phyloP scores from a whole-genome alignment of 305 asterid species.

The Rubia balearica region DNA sequence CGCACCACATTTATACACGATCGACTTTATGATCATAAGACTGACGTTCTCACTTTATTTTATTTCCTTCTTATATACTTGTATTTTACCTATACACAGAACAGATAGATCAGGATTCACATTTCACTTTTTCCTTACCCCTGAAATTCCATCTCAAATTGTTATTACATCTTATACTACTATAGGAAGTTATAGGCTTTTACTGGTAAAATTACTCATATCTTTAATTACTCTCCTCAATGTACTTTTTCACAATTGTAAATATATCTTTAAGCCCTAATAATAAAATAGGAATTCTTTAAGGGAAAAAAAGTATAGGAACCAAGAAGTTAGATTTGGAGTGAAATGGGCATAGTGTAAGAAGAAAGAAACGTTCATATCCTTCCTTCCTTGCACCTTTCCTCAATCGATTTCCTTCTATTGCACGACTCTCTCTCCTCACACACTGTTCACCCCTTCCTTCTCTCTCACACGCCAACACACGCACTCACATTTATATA shows the following conservation, averaged over 20 bases:
- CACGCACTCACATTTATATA: neutral
- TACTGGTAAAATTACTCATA: too few relatives aligned
- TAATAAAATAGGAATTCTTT: neutral
- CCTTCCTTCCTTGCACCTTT: constrained; percentile 18
- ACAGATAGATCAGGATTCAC: too few relatives aligned
- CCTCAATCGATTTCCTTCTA: constrained; percentile 40
- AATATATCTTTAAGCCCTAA: neutral
- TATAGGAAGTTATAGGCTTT: too few relatives aligned
- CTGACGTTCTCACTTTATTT: too few relatives aligned
- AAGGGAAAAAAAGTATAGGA: neutral
- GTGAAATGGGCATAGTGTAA: constrained; percentile 24
- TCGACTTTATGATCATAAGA: too few relatives aligned
- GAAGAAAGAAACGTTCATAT: constrained; percentile 29
- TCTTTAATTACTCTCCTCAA: too few relatives aligned
- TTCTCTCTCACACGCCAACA: neutral
- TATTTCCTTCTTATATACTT: too few relatives aligned
- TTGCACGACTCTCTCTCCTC: constrained; percentile 45
- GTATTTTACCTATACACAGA: too few relatives aligned
- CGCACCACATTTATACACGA: too few relatives aligned
- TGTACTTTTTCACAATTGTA: neutral
- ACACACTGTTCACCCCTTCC: neutral
- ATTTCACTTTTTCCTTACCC: too few relatives aligned
- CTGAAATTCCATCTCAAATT: too few relatives aligned
- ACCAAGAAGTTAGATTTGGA: neutral
- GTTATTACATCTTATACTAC: too few relatives aligned